Percentiles rank a stretch among this genome's conserved stretches.
These are phyloP conservation scores for Leccinum aurantiacum DNA, from an alignment of 768 basidiomycete genomes.

Conservation along the genomic window DNA sequence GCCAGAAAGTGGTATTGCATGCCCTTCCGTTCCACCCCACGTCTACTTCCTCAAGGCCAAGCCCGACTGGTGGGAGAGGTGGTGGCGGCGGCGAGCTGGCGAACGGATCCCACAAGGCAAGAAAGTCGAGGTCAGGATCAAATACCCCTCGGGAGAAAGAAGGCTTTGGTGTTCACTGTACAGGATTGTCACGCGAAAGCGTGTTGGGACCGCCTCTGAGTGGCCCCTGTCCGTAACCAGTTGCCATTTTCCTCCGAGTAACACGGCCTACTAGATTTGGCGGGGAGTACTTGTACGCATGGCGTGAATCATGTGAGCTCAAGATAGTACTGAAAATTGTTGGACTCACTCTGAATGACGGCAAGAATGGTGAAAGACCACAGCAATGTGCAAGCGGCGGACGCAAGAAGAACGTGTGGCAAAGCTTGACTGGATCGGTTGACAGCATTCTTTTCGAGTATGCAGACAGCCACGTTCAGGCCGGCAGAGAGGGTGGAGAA, in stretches of 20 bases:
- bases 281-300: conserved; percentile 23
- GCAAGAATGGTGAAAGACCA: conserved; percentile 26
- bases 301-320: conserved; percentile 3
- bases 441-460: conserved; percentile 4
- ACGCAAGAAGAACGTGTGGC: conserved; percentile 18
- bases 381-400: conserved; percentile 20
- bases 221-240: background rate
- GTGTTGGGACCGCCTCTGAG: background rate
- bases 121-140: conserved; percentile 32
- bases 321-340: background rate
- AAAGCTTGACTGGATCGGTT: background rate
- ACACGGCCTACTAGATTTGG: background rate
- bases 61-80: conserved; percentile 26
- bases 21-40: conserved; percentile 25
- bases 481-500: conserved; percentile 26
- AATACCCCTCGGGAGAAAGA: conserved; percentile 22
- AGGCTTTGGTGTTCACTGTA: conserved; percentile 16
- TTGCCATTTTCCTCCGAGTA: conserved; percentile 10
- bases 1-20: conserved; percentile 35
- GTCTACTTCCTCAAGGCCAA: conserved; percentile 31
- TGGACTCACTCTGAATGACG: conserved; percentile 25
- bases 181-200: conserved; percentile 2
- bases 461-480: conserved; percentile 19
- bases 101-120: conserved; percentile 35
- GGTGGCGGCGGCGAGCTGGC: conserved; percentile 37